Conservation (phyloP, 768 basidiomycete genomes). For the Rhodotorula diobovata region DNA sequence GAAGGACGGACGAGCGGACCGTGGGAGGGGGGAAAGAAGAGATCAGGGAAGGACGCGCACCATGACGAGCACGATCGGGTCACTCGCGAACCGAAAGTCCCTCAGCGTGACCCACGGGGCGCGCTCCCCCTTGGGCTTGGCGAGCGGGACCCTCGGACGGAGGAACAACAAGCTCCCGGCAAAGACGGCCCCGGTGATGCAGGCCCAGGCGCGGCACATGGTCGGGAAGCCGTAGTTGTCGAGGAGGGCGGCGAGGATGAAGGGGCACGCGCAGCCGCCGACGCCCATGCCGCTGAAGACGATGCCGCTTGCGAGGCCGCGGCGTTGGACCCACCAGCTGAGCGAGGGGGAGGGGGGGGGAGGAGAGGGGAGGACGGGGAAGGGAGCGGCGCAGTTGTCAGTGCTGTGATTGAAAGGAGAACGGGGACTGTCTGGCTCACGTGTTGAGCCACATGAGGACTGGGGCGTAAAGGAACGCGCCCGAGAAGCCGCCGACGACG, state of each 20-base stretch:
- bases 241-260: constrained; percentile 12
- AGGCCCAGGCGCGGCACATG: constrained; percentile 36
- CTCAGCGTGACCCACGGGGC: constrained; percentile 8
- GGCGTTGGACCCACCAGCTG: background rate
- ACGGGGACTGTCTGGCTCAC: background rate
- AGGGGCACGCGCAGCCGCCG: constrained; percentile 29
- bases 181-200: constrained; percentile 8
- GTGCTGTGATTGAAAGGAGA: background rate
- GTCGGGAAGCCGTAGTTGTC: constrained; percentile 21
- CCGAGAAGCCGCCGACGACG: constrained; percentile 14
- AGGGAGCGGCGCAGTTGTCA: too few relatives aligned
- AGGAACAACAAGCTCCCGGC: background rate
- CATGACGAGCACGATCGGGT: constrained; percentile 29
- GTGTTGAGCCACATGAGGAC: constrained; percentile 32
- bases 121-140: background rate
- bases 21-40: background rate
- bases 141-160: constrained; percentile 20
- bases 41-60: constrained; percentile 9
- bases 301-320: constrained; percentile 16
- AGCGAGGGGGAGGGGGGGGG: background rate
- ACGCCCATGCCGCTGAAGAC: constrained; percentile 21
- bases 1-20: too few relatives aligned
- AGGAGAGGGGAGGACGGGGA: too few relatives aligned
- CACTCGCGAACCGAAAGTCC: constrained; percentile 10
- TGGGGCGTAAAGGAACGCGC: constrained; percentile 25